phyloP scores from a whole-genome alignment of 163 green algal genomes.

The Scenedesmus sp. region DNA sequence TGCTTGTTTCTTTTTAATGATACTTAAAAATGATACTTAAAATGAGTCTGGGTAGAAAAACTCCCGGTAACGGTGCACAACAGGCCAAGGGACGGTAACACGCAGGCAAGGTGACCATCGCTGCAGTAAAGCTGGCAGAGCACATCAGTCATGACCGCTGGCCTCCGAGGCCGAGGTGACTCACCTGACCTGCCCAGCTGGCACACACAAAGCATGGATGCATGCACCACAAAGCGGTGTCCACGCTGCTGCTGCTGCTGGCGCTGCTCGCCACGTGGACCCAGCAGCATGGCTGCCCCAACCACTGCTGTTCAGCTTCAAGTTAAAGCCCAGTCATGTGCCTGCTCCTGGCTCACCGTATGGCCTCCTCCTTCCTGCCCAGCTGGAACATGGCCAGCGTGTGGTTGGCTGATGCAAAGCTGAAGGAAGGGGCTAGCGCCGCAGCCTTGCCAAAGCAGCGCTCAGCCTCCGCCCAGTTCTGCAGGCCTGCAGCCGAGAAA shows the following conservation, averaged over 20 bases:
- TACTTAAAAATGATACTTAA: too few relatives aligned
- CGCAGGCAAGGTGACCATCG: too few relatives aligned
- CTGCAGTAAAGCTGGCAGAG: too few relatives aligned
- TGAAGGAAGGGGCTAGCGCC: conserved; percentile 82
- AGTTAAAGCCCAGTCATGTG: background rate
- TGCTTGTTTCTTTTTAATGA: too few relatives aligned
- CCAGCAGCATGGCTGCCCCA: too few relatives aligned
- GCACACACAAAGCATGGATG: background rate
- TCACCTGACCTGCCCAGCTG: background rate
- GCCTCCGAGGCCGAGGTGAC: too few relatives aligned
- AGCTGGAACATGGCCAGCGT: conserved; percentile 89
- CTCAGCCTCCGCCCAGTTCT: conserved; percentile 62
- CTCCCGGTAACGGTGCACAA: too few relatives aligned
- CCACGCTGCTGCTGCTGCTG: background rate
- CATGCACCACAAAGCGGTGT: background rate
- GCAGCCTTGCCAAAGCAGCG: conserved; percentile 81
- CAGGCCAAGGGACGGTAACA: too few relatives aligned
- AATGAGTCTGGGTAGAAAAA: too few relatives aligned
- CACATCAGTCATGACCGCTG: too few relatives aligned
- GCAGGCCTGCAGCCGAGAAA: background rate
- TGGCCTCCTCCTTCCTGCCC: conserved; percentile 76
- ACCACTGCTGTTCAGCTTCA: too few relatives aligned
- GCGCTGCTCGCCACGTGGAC: background rate
- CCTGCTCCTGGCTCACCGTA: conserved; percentile 59
- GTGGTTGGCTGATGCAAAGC: conserved; percentile 87